Percentiles rank a stretch among this genome's conserved stretches.
phyloP scores from a whole-genome alignment of 2,329 filamentous ascomycete genomes.

The Penicillium sp. region DNA sequence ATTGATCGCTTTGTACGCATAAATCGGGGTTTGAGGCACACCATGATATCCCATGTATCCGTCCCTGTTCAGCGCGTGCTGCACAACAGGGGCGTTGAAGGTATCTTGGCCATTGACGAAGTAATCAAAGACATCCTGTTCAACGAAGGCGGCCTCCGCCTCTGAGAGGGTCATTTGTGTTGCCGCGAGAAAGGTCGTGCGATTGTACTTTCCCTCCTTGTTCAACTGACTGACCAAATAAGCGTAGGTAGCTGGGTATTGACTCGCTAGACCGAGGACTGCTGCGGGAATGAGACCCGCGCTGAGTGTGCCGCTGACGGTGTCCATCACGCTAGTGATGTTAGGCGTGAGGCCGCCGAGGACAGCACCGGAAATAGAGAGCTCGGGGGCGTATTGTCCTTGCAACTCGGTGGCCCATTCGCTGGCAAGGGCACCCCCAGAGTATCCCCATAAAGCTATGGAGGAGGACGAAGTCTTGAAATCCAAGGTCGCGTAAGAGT shows the following conservation, averaged over 20 bases:
- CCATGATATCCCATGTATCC: neutral
- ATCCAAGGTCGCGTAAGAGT: neutral
- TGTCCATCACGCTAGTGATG: neutral
- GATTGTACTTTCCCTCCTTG: neutral
- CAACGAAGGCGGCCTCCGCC: neutral
- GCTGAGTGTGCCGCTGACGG: neutral
- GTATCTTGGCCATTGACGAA: neutral
- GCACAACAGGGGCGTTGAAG: neutral
- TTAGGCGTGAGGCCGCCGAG: neutral
- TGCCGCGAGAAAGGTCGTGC: neutral
- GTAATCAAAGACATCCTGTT: neutral
- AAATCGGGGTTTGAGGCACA: neutral
- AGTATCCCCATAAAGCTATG: slow-evolving; percentile 1
- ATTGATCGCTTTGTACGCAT: neutral
- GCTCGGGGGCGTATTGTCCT: neutral
- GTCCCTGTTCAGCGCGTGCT: neutral
- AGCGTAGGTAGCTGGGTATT: neutral
- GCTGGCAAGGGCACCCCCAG: neutral
- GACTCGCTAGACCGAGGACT: neutral
- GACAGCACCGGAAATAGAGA: neutral
- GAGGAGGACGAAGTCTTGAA: neutral
- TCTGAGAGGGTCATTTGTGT: neutral
- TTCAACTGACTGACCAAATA: neutral
- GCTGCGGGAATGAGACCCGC: neutral
- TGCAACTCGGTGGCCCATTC: neutral